A percentile compares a stretch with the other conserved stretches of the same genome.
Conservation (phyloP, 129 eudicot species). For the Arctium minus region DNA sequence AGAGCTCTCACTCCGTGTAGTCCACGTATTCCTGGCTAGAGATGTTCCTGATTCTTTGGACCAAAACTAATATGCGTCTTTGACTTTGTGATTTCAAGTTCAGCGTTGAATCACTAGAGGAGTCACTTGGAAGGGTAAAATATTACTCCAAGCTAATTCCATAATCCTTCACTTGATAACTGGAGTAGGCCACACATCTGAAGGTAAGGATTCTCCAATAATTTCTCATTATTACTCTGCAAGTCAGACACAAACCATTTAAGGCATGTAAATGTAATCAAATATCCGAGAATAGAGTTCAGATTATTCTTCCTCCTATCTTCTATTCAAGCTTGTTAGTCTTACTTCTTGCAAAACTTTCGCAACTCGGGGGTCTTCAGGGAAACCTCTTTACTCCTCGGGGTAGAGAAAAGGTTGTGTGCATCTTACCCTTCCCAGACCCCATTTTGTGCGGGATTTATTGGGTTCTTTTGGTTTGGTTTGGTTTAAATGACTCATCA, state of each 20-base stretch:
- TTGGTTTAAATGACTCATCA: background rate
- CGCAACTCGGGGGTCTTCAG: no score
- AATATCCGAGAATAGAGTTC: background rate
- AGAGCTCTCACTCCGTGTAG: background rate
- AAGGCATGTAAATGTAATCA: background rate
- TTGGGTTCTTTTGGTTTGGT: no score
- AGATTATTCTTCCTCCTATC: background rate
- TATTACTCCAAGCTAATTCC: slow-evolving; percentile 21
- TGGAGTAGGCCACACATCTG: slow-evolving; percentile 99
- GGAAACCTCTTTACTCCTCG: no score
- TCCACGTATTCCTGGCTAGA: background rate
- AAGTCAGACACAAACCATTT: slow-evolving; percentile 24
- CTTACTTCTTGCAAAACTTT: no score
- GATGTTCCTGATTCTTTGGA: slow-evolving; percentile 13
- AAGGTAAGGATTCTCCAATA: slow-evolving; percentile 95
- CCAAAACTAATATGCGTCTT: slow-evolving; percentile 14
- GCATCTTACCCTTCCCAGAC: no score
- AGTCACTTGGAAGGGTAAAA: slow-evolving; percentile 4
- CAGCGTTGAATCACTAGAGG: slow-evolving; percentile 12
- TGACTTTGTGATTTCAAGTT: slow-evolving; percentile 15
- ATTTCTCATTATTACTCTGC: slow-evolving; percentile 98
- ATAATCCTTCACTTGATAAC: slow-evolving; percentile 69
- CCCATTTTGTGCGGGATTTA: no score
- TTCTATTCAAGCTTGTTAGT: background rate
- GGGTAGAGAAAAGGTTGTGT: no score